Conservation (phyloP, 1,284 basidiomycete species). For the Albatrellus sp. region DNA sequence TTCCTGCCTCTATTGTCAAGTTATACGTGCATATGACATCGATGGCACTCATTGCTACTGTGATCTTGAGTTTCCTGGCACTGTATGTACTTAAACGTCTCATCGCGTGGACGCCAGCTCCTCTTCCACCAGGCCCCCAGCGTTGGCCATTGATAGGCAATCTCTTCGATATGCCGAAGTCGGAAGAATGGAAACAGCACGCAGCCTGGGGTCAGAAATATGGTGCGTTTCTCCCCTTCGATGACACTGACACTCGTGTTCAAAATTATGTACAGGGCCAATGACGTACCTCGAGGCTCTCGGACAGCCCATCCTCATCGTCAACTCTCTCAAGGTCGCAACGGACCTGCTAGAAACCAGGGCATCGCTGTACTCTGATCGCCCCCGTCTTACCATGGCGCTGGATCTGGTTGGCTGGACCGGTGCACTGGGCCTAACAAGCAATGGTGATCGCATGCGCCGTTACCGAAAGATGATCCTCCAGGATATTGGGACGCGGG, state of each 20-base stretch:
- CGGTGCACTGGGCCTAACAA: constrained; percentile 12
- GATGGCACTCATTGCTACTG: no score
- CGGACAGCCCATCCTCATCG: constrained; percentile 13
- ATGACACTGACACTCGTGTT: no score
- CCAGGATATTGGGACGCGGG: constrained; percentile 17
- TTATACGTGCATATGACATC: no score
- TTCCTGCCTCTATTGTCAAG: no score
- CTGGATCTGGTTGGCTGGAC: constrained; percentile 14
- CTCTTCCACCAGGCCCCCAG: constrained; percentile 5
- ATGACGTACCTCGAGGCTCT: constrained; percentile 1
- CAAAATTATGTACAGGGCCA: no score
- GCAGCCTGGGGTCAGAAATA: not conserved
- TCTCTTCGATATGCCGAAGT: not conserved
- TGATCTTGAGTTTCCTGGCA: no score
- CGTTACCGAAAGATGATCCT: constrained; percentile 11
- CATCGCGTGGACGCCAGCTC: no score
- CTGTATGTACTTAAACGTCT: no score
- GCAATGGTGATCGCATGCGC: constrained; percentile 14
- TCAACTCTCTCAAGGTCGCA: constrained; percentile 16
- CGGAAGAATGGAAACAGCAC: not conserved
- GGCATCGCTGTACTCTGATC: constrained; percentile 15
- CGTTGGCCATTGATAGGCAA: constrained; percentile 4
- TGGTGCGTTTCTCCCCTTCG: constrained; percentile 28
- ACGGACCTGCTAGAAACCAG: constrained; percentile 17
- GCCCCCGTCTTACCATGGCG: constrained; percentile 15